Percentiles rank a stretch among this genome's conserved stretches.
phyloP scores from a whole-genome alignment of 2,329 filamentous ascomycete species.

The Hysterium pulicare region DNA sequence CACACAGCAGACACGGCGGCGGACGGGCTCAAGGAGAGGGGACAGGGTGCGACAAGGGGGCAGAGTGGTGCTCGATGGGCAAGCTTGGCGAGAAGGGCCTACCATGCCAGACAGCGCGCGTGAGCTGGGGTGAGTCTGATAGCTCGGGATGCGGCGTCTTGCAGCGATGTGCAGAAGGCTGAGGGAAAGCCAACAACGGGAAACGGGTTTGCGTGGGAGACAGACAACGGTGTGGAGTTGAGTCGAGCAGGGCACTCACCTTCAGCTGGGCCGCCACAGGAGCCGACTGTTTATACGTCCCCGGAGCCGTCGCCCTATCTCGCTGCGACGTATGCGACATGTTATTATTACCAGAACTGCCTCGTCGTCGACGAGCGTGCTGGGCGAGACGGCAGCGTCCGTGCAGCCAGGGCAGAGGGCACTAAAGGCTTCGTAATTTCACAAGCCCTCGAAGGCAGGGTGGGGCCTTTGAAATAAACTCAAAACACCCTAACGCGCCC shows the following conservation, averaged over 20 bases:
- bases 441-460: conserved; percentile 17
- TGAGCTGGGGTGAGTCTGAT: conserved; percentile 29
- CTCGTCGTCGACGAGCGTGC: conserved; percentile 12
- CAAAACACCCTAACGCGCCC: conserved; percentile 12
- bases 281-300: conserved; percentile 44
- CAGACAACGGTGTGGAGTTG: conserved; percentile 19
- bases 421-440: conserved; percentile 21
- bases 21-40: conserved; percentile 8
- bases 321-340: conserved; percentile 36
- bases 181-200: conserved; percentile 14
- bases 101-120: conserved; percentile 38
- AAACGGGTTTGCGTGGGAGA: conserved; percentile 11
- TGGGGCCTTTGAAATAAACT: conserved; percentile 11
- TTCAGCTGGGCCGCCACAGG: conserved; percentile 42
- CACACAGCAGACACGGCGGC: conserved; percentile 8
- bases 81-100: conserved; percentile 39
- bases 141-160: conserved; percentile 33
- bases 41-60: conserved; percentile 28
- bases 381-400: conserved; percentile 29
- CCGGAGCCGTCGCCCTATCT: conserved; percentile 33
- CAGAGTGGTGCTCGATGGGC: conserved; percentile 19
- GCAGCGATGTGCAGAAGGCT: conserved; percentile 32
- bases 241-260: conserved; percentile 37
- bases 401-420: conserved; percentile 20
- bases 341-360: conserved; percentile 35